phyloP scores from a whole-genome alignment of 768 basidiomycete species.

The Tylopilus rubrobrunneus region DNA sequence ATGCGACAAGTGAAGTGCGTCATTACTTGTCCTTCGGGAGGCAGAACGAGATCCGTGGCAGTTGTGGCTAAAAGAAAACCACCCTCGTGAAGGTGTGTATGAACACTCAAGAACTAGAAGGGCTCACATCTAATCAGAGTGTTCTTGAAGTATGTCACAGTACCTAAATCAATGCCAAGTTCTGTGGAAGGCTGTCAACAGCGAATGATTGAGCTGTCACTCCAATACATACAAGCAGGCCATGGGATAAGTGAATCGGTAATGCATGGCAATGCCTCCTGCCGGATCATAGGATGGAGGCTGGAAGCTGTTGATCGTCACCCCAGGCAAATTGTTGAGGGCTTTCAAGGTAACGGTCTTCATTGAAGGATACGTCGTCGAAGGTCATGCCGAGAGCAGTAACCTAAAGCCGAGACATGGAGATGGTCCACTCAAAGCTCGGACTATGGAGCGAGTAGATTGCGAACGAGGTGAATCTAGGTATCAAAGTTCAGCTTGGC shows the following conservation, averaged over 20 bases:
- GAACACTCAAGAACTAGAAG: not conserved
- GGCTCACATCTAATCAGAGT: constrained; percentile 58
- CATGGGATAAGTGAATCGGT: constrained; percentile 67
- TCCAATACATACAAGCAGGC: constrained; percentile 50
- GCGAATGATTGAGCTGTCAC: not conserved
- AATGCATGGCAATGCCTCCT: constrained; percentile 67
- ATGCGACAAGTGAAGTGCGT: constrained; percentile 62
- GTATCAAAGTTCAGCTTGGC: not conserved
- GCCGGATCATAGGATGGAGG: constrained; percentile 63
- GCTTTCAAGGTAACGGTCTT: constrained; percentile 65
- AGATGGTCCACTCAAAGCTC: constrained; percentile 67
- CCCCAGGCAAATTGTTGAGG: constrained; percentile 67
- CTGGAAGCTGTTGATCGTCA: constrained; percentile 68
- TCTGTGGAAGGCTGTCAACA: constrained; percentile 37
- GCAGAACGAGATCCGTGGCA: constrained; percentile 46
- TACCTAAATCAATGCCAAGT: constrained; percentile 66
- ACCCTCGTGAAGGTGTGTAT: not conserved
- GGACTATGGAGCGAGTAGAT: constrained; percentile 61
- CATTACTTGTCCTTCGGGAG: constrained; percentile 42
- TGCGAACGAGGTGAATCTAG: constrained; percentile 62
- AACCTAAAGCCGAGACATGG: constrained; percentile 58
- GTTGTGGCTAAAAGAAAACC: constrained; percentile 47
- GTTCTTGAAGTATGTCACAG: constrained; percentile 56
- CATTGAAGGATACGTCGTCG: constrained; percentile 54
- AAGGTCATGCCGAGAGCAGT: constrained; percentile 68